phyloP scores from a whole-genome alignment of 371 early-diverging fungal genomes.

The Antonospora locustae region DNA sequence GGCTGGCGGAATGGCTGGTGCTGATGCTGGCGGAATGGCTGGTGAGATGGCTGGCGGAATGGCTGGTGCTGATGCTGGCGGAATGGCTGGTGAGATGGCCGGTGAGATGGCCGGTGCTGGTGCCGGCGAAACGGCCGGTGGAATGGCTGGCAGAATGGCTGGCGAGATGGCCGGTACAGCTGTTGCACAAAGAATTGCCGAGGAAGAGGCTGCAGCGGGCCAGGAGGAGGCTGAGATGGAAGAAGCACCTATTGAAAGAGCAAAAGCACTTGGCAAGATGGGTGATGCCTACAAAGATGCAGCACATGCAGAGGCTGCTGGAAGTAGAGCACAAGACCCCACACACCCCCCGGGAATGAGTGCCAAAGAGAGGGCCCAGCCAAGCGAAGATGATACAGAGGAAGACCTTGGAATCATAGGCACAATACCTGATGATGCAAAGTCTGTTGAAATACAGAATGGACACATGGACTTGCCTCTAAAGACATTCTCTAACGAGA shows the following conservation, averaged over 20 bases:
- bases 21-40: background rate
- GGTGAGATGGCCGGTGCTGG: no score
- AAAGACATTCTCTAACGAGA: constrained; percentile 33
- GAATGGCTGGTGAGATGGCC: no score
- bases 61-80: background rate
- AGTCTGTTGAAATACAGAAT: constrained; percentile 17
- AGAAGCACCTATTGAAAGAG: background rate
- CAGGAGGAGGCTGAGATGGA: background rate
- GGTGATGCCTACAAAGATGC: background rate
- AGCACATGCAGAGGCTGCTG: background rate
- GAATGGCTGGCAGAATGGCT: constrained; percentile 12
- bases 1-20: constrained; percentile 3
- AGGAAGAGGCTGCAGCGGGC: constrained; percentile 17
- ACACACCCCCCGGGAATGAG: constrained; percentile 4
- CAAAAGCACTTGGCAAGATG: background rate
- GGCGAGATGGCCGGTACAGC: constrained; percentile 32
- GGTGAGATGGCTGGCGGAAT: constrained; percentile 3
- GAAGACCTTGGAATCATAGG: constrained; percentile 33
- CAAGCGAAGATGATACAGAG: background rate
- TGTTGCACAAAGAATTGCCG: constrained; percentile 21
- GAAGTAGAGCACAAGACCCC: background rate
- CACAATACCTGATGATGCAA: constrained; percentile 41
- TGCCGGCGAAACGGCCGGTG: background rate
- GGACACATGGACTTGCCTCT: constrained; percentile 46
- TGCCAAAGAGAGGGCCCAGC: constrained; percentile 4